phyloP scores from a whole-genome alignment of 208 protist genomes.

The Borovskyia barvae region DNA sequence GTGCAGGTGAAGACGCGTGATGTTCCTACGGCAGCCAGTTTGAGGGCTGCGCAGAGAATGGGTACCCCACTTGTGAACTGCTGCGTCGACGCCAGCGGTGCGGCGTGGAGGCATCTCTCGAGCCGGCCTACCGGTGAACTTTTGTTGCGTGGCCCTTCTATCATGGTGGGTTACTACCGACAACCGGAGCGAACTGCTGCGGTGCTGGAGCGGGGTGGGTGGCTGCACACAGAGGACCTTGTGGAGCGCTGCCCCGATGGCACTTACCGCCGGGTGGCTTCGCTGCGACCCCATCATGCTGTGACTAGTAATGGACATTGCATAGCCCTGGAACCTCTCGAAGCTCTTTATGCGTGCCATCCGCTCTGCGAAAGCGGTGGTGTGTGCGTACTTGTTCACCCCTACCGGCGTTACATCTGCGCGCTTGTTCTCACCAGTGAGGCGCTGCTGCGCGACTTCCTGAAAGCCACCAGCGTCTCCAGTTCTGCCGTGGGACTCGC shows the following conservation, averaged over 20 bases:
- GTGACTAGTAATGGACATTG: slow-evolving; percentile 60
- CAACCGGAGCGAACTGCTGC: slow-evolving; percentile 64
- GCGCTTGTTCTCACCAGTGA: slow-evolving; percentile 53
- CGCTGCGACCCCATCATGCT: slow-evolving; percentile 52
- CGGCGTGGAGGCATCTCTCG: slow-evolving; percentile 25
- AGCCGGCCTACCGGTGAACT: slow-evolving; percentile 65
- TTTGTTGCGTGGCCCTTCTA: slow-evolving; percentile 49
- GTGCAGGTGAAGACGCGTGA: slow-evolving; percentile 88
- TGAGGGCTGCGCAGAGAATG: too few relatives aligned
- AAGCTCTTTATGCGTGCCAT: slow-evolving; percentile 50
- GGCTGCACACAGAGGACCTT: slow-evolving; percentile 80
- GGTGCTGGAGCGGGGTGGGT: slow-evolving; percentile 53
- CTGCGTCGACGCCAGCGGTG: slow-evolving; percentile 1
- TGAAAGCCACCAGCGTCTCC: slow-evolving; percentile 8
- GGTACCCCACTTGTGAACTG: slow-evolving; percentile 24
- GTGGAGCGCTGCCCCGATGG: slow-evolving; percentile 46
- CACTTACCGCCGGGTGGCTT: slow-evolving; percentile 62
- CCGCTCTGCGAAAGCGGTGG: slow-evolving; percentile 27
- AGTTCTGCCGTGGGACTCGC: too few relatives aligned
- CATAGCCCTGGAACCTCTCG: slow-evolving; percentile 66
- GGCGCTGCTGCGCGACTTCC: slow-evolving; percentile 15
- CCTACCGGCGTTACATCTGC: slow-evolving; percentile 53
- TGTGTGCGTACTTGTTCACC: slow-evolving; percentile 77
- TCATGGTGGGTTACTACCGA: slow-evolving; percentile 84
- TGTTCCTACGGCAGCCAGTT: slow-evolving; percentile 28